Evolutionary conservation across 1,284 basidiomycete genomes (phyloP), one percentile per base, ranked within the genome.

Genomic region (Fistulinella cinereoalba): DNA sequence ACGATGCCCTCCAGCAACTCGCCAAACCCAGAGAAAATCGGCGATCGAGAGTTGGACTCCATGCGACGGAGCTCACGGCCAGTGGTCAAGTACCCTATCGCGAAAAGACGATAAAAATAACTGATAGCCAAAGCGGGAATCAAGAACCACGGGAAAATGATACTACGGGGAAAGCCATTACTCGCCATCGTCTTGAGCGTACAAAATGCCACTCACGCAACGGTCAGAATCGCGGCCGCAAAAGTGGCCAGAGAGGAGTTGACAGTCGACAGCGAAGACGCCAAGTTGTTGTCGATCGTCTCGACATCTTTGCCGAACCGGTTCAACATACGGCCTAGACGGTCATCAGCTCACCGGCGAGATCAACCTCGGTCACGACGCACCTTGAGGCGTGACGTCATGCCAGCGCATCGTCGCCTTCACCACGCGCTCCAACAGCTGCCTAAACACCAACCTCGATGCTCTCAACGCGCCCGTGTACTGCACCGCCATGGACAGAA

Each of bases 231-330:
- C 6, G 63, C 56, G 23, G 69, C 71, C 32, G 85, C 73, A 64
- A 93, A 85, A 24, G 76, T 78, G 0, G 86, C 88, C 28, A 91
- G 66, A 2, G 86, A 85, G 0, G 77, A 74, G 54, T 90, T 87
- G 41, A 91, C 86, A 5, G 80, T 75, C 52, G 87, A 81, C 22
- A 92, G 67, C 1, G 86, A 85, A 15, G 44, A 9, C 3, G 64
- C 64, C 33, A 78, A 57, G 37, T 65, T 70, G 3, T 57, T 62
- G 51, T 78, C 76, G 31, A 78, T 71, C 1, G 72, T 73, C 50
- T 75, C 73, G 41, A 77, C 61, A 54, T 80, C 77, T 46, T 76
- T 79, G 51, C 73, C 72, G 56, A 79, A 79, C 13, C 77, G 67
- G 49, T 79, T 79, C 36, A 79, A 56, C 67, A 79, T 76, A 3